Conservation (phyloP, 1,284 basidiomycete genomes). For the Cutaneotrichosporon dermatis region DNA sequence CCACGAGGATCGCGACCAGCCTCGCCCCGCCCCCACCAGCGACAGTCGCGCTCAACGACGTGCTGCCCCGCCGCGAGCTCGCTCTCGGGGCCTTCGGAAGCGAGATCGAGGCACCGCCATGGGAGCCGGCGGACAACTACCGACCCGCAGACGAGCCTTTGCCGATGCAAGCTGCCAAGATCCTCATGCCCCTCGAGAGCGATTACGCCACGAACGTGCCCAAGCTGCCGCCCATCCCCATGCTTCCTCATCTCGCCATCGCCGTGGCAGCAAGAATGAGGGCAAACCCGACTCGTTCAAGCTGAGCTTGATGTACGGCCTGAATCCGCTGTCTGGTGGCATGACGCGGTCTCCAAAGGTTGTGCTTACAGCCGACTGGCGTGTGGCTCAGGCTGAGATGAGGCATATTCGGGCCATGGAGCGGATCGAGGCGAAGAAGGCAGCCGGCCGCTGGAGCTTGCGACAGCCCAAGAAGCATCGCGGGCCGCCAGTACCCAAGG, state of each 20-base stretch:
- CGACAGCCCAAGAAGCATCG: constrained; percentile 93
- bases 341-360: constrained; percentile 37
- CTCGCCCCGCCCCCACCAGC: constrained; percentile 7
- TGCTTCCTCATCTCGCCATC: constrained; percentile 8
- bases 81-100: constrained; percentile 9
- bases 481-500: constrained; percentile 72
- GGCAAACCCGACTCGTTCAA: constrained; percentile 29
- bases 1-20: constrained; percentile 4
- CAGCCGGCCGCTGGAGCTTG: constrained; percentile 80
- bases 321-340: constrained; percentile 37
- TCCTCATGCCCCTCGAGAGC: constrained; percentile 38
- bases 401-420: constrained; percentile 74
- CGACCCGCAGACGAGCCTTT: constrained; percentile 23
- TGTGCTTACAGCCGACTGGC: constrained; percentile 43
- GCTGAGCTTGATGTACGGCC: constrained; percentile 28
- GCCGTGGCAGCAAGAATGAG: constrained; percentile 28
- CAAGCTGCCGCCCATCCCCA: constrained; percentile 30
- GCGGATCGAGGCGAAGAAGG: constrained; percentile 78
- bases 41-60: constrained; percentile 10
- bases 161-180: constrained; percentile 18
- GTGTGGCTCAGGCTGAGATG: constrained; percentile 66
- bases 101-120: constrained; percentile 25
- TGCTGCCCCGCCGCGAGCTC: constrained; percentile 10
- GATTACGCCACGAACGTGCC: constrained; percentile 32
- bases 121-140: constrained; percentile 41